These are phyloP conservation scores for Aspergillus aculeatus DNA, from an alignment of 2,329 filamentous ascomycete species.

Conservation along the genomic window DNA sequence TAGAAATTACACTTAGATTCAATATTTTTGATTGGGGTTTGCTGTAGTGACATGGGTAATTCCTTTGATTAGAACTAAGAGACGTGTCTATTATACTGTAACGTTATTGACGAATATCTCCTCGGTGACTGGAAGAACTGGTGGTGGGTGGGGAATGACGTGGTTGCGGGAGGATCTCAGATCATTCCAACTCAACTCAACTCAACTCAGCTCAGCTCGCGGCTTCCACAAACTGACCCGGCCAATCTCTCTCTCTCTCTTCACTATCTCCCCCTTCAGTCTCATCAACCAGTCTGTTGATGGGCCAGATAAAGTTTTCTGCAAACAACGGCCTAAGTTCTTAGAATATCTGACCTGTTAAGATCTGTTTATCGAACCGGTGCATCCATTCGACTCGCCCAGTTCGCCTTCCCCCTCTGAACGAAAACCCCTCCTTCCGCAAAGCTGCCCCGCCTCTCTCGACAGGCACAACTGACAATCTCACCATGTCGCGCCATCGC, in stretches of 20 bases:
- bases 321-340: not conserved
- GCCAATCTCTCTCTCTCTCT: slow-evolving; percentile 2
- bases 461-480: slow-evolving; percentile 6
- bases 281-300: not conserved
- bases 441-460: not conserved
- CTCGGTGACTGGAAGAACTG: not conserved
- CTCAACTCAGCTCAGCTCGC: not conserved
- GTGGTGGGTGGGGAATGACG: slow-evolving; percentile 34
- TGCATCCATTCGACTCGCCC: not conserved
- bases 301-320: not conserved
- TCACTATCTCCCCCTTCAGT: not conserved
- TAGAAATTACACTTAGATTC: slow-evolving; percentile 1
- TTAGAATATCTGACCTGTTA: not conserved
- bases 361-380: not conserved
- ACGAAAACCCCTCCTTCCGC: not conserved
- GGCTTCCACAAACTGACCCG: not conserved
- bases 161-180: slow-evolving; percentile 19
- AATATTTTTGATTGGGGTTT: not conserved
- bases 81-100: no score
- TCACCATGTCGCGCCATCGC: slow-evolving; percentile 46
- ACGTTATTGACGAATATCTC: not conserved
- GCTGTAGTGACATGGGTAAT: not conserved
- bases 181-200: not conserved
- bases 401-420: not conserved
- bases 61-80: no score